Percentiles rank a stretch among this genome's conserved stretches.
Conservation (phyloP, 257 asterid genomes). For the Ballota nigra region DNA sequence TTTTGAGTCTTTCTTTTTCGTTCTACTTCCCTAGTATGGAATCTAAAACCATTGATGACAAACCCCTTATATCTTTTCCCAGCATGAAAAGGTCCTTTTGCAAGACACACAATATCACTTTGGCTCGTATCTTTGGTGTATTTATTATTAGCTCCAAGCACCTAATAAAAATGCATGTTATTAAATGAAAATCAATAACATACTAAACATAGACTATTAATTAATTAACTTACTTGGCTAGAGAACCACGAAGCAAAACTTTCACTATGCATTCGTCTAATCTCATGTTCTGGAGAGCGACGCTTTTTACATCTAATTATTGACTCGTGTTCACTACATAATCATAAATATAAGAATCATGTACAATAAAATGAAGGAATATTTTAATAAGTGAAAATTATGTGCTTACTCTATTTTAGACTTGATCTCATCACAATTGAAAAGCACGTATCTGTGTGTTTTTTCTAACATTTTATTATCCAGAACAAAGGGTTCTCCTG, state of each 20-base stretch:
- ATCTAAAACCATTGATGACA: background rate
- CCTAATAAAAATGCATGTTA: too few species aligned
- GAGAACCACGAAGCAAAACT: background rate
- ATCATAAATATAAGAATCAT: background rate
- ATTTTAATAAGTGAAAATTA: background rate
- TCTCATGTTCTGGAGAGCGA: too few species aligned
- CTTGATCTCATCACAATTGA: background rate
- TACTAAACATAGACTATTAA: too few species aligned
- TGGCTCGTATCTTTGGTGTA: too few species aligned
- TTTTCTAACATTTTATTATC: background rate
- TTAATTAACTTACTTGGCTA: background rate
- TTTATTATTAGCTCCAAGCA: too few species aligned
- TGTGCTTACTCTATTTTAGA: background rate
- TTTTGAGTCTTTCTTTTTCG: too few species aligned
- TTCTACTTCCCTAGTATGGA: background rate
- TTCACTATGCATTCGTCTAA: too few species aligned
- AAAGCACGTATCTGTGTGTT: too few species aligned
- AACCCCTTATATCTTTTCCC: background rate
- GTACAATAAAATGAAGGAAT: background rate
- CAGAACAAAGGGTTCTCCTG: background rate
- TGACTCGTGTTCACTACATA: background rate
- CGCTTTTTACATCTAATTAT: too few species aligned
- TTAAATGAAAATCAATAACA: too few species aligned
- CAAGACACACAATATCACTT: too few species aligned
- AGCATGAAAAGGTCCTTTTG: too few species aligned